Conservation (phyloP, 2,329 filamentous ascomycete genomes). For the Pseudodiploospora longispora region DNA sequence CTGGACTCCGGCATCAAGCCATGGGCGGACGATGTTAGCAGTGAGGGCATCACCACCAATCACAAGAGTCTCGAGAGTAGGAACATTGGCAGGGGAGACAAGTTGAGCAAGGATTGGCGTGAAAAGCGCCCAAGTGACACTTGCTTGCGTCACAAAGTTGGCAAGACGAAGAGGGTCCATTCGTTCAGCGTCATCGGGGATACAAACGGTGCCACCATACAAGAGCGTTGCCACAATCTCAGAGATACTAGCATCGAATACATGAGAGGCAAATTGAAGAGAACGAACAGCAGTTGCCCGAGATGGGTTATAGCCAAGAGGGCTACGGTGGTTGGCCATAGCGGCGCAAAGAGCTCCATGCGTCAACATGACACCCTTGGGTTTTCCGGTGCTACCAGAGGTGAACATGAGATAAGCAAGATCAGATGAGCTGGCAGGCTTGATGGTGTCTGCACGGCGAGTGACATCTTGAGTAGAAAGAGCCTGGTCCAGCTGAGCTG, state of each 20-base stretch:
- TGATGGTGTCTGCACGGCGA: neutral
- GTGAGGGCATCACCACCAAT: neutral
- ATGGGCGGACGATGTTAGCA: neutral
- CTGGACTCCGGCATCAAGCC: neutral
- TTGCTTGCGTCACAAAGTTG: neutral
- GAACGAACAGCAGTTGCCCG: neutral
- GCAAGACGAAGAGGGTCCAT: neutral
- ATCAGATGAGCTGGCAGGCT: neutral
- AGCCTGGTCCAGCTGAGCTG: neutral
- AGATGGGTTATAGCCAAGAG: neutral
- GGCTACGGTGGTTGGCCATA: neutral
- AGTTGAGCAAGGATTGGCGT: neutral
- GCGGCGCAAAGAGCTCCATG: neutral
- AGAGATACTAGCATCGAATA: slow-evolving; percentile 1
- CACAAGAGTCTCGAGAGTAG: neutral
- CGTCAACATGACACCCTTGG: neutral
- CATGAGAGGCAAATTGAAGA: slow-evolving; percentile 3
- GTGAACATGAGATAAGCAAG: neutral
- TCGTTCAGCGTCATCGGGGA: slow-evolving; percentile 1
- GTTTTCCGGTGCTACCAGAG: neutral
- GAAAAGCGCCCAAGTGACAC: neutral
- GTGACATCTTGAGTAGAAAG: neutral
- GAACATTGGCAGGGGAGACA: neutral
- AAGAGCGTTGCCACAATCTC: neutral
- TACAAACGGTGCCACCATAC: slow-evolving; percentile 1